Percentiles rank a stretch among this genome's conserved stretches.
Conservation (phyloP, 352 stramenopile species). For the Globisporangium perplexum region DNA sequence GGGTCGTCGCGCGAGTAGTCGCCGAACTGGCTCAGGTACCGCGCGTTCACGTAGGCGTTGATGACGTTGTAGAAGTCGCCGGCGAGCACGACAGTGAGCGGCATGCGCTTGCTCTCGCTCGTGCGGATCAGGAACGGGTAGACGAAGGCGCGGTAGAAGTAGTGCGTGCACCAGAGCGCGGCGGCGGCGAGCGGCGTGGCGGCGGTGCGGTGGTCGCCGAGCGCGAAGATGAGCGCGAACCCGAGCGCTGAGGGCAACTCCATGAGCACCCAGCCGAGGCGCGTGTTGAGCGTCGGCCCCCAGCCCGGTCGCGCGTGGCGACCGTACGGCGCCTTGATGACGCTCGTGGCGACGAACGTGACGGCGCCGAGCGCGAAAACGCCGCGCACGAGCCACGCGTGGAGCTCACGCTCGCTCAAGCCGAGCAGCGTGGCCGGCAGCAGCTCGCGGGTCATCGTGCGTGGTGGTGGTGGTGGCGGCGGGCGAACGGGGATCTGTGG, state of each 20-base stretch:
- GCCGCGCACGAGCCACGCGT: constrained; percentile 41
- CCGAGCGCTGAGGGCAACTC: constrained; percentile 60
- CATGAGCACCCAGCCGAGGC: constrained; percentile 69
- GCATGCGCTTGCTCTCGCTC: constrained; percentile 51
- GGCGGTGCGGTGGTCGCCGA: constrained; percentile 27
- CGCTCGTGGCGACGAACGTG: constrained; percentile 39
- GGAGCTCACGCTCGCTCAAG: constrained; percentile 35
- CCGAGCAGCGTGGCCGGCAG: constrained; percentile 17
- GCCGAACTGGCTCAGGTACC: constrained; percentile 54
- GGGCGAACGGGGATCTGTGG: too few relatives aligned
- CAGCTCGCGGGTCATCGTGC: neutral
- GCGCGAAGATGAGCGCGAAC: constrained; percentile 43
- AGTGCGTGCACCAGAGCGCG: constrained; percentile 55
- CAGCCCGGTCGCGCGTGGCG: constrained; percentile 46
- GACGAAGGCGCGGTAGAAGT: constrained; percentile 61
- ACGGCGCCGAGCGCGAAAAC: constrained; percentile 50
- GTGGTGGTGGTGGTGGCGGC: neutral
- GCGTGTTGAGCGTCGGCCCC: constrained; percentile 47
- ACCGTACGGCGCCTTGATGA: constrained; percentile 63
- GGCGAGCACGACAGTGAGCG: constrained; percentile 41
- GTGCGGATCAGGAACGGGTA: constrained; percentile 67
- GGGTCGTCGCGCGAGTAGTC: constrained; percentile 36
- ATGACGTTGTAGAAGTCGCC: constrained; percentile 65
- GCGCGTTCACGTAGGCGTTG: constrained; percentile 69
- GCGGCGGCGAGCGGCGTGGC: constrained; percentile 42